Evolutionary conservation across 345 rosid species (phyloP), one percentile per base, ranked within the genome.

Genomic region (Populus euphratica): DNA sequence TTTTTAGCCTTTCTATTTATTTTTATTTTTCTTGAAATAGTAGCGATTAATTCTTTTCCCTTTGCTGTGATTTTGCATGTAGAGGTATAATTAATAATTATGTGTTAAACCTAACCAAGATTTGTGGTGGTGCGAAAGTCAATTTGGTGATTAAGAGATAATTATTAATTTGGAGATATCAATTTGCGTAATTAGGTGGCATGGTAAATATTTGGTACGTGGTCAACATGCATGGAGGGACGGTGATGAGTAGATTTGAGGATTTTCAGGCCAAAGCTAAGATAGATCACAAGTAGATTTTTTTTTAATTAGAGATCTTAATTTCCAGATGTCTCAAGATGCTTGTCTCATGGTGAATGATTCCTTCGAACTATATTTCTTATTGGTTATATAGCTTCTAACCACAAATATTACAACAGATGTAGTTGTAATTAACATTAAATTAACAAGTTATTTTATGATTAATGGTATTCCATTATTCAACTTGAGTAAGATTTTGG

Each of bases 71-170:
- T 39, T 39, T 39, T 39, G 43, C 43, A 39, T 39, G 43, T 39
- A 39, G 43, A 39, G 43, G 43, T 39, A 39, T 39, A 39, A 8
- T 39, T 33, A 39, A 44, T 25, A 33, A 33, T 29, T 82, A 72
- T 77, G 44, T 77, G 78, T 64, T 69, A 44, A 76, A 76, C 80
- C 85, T 75, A 82, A 82, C 63, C 2, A 20, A 41, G 31, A 35
- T 62, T 21, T 38, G 29, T 44, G 35, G 69, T 4, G 68, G 75
- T 49, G 0, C 13, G 23, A 69, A 33, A 69, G 36, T 73, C 50
- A 33, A 29, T 62, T 62, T 62, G 17, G 67, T 74, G 76, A 4
- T 39, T 72, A 8, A 14, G 27, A 73, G 4, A 23, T 25, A 61
- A 56, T 16, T 21, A 35, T 17, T 50, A 4, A 33, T 4, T 33